These are phyloP conservation scores for Discostella stelligera DNA, from an alignment of 352 stramenopile genomes.

Conservation along the genomic window DNA sequence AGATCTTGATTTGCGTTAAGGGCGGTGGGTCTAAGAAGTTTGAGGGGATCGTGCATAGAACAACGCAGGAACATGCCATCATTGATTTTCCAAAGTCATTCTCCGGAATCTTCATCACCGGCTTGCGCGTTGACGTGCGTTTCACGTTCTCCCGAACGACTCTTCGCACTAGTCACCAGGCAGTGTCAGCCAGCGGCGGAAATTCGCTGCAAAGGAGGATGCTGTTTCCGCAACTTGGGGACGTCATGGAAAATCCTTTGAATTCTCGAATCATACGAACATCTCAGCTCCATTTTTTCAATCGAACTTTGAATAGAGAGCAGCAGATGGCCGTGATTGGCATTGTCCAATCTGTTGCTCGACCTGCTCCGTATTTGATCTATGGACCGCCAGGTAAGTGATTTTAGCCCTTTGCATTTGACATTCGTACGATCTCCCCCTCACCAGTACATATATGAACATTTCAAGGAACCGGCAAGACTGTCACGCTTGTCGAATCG, in stretches of 20 bases:
- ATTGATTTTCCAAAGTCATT: conserved; percentile 50
- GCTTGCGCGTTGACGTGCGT: conserved; percentile 45
- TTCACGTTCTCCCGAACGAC: conserved; percentile 64
- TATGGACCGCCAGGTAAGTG: conserved; percentile 57
- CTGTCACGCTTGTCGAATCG: conserved; percentile 59
- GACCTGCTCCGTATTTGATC: conserved; percentile 61
- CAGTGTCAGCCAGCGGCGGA: conserved; percentile 3
- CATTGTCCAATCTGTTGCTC: conserved; percentile 34
- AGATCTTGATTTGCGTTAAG: conserved; percentile 37
- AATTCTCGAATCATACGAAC: conserved; percentile 19
- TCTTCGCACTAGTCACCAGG: conserved; percentile 54
- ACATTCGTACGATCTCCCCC: not conserved
- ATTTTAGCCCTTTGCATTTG: conserved; percentile 10
- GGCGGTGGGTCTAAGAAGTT: conserved; percentile 19
- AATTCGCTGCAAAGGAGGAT: conserved; percentile 6
- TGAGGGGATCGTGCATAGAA: conserved; percentile 39
- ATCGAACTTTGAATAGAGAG: conserved; percentile 59
- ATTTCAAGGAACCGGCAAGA: conserved; percentile 49
- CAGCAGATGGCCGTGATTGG: conserved; percentile 52
- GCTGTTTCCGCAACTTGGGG: conserved; percentile 7
- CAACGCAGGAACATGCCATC: conserved; percentile 40
- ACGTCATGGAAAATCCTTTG: conserved; percentile 2
- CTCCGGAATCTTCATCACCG: conserved; percentile 37
- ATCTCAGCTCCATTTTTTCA: conserved; percentile 39
- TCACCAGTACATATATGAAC: not conserved